Conservation (phyloP, 108 stramenopile genomes). For the Epithemia pelagica region DNA sequence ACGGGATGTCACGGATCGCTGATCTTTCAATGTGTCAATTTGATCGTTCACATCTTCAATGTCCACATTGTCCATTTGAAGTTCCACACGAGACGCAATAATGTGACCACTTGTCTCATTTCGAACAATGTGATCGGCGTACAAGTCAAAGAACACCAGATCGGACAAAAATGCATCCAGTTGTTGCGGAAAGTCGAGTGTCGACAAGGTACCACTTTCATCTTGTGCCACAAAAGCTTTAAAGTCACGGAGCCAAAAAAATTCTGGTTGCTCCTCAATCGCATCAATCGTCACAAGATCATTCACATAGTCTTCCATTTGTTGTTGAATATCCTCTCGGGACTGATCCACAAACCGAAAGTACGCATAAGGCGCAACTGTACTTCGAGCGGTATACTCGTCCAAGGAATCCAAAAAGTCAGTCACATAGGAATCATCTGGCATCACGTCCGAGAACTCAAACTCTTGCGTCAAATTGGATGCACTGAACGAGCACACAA, state of each 20-base stretch:
- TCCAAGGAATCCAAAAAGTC: conserved; percentile 8
- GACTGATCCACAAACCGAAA: conserved; percentile 26
- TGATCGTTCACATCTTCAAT: too few species aligned
- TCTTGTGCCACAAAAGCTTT: conserved; percentile 9
- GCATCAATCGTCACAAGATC: conserved; percentile 15
- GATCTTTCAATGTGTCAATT: too few species aligned
- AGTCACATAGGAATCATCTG: too few species aligned
- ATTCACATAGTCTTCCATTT: conserved; percentile 20
- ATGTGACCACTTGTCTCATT: too few species aligned
- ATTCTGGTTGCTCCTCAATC: too few species aligned
- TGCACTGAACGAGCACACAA: conserved; percentile 21
- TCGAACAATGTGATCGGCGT: conserved; percentile 14
- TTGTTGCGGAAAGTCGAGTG: conserved; percentile 20
- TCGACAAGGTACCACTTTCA: conserved; percentile 9
- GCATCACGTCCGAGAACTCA: too few species aligned
- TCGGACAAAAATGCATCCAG: conserved; percentile 15
- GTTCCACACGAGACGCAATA: too few species aligned
- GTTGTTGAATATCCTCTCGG: conserved; percentile 8
- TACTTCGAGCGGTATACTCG: conserved; percentile 11
- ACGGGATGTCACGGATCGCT: too few species aligned
- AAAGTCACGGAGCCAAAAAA: too few species aligned
- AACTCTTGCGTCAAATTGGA: too few species aligned
- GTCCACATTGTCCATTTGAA: too few species aligned
- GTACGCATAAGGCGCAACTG: conserved; percentile 6
- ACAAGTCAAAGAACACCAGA: conserved; percentile 7